phyloP scores from a whole-genome alignment of 345 rosid genomes.

The Linum trigynum region DNA sequence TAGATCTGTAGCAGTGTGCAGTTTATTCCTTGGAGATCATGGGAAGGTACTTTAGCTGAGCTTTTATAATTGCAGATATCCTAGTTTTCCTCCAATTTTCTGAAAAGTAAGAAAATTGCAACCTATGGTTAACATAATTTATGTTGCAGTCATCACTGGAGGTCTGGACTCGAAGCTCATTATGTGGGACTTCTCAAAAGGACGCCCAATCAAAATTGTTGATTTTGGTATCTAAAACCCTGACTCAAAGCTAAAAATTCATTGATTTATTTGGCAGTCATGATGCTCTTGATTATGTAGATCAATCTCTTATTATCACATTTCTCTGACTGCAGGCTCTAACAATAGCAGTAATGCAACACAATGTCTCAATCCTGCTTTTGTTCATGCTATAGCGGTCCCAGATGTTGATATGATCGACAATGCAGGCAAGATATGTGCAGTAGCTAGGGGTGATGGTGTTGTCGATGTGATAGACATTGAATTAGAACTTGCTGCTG shows the following conservation, averaged over 20 bases:
- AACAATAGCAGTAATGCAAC: conserved; percentile 26
- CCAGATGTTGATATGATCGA: conserved; percentile 73
- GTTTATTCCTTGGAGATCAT: conserved; percentile 89
- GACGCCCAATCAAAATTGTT: conserved; percentile 50
- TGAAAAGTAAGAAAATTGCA: neutral
- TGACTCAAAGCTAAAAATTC: neutral
- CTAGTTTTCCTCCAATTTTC: neutral
- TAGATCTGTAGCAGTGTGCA: conserved; percentile 89
- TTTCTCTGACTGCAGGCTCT: conserved; percentile 32
- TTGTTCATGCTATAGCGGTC: conserved; percentile 68
- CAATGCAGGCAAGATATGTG: conserved; percentile 54
- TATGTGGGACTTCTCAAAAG: conserved; percentile 92
- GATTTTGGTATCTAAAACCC: conserved; percentile 50
- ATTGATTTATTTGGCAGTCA: neutral
- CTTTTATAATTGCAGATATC: conserved; percentile 1
- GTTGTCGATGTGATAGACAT: conserved; percentile 51
- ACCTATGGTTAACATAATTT: neutral
- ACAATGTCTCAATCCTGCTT: conserved; percentile 83
- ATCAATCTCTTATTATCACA: conserved; percentile 1
- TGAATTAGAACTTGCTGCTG: conserved; percentile 51
- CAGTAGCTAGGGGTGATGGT: conserved; percentile 82
- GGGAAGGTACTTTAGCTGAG: conserved; percentile 59
- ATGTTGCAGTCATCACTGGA: conserved; percentile 59
- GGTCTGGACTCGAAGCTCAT: conserved; percentile 88
- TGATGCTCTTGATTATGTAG: neutral